These are phyloP conservation scores for Paramecium octaurelia DNA, from an alignment of 73 alveolate genomes.

Conservation along the genomic window DNA sequence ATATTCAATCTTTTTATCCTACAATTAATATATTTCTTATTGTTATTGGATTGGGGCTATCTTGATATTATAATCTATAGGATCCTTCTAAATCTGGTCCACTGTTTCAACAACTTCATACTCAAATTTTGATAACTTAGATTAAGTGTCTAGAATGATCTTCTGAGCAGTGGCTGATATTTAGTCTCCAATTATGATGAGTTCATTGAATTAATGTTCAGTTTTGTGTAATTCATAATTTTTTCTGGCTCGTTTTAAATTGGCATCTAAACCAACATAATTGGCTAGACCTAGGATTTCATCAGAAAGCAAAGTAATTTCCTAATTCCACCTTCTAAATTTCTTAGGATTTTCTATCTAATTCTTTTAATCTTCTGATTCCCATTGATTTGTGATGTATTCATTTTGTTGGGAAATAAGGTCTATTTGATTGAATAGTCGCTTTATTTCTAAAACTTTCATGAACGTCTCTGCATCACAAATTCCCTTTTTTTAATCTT, in stretches of 20 bases:
- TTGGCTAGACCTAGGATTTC: not conserved
- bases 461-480: not conserved
- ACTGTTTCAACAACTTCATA: not conserved
- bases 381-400: not conserved
- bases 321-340: conserved; percentile 10
- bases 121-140: not conserved
- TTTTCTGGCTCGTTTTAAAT: not conserved
- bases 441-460: not conserved
- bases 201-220: not conserved
- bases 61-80: not conserved
- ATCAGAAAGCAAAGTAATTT: not conserved
- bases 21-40: not conserved
- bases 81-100: not conserved
- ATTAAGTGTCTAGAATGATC: not conserved
- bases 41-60: not conserved
- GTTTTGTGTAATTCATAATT: not conserved
- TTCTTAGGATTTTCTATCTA: not conserved
- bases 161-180: not conserved
- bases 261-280: not conserved
- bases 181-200: not conserved
- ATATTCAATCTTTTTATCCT: not conserved
- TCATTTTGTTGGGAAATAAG: not conserved
- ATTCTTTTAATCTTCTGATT: not conserved
- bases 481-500: not conserved
- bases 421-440: not conserved